Evolutionary conservation across 768 basidiomycete species (phyloP).

Genomic region (Fistulinella prunicolor): DNA sequence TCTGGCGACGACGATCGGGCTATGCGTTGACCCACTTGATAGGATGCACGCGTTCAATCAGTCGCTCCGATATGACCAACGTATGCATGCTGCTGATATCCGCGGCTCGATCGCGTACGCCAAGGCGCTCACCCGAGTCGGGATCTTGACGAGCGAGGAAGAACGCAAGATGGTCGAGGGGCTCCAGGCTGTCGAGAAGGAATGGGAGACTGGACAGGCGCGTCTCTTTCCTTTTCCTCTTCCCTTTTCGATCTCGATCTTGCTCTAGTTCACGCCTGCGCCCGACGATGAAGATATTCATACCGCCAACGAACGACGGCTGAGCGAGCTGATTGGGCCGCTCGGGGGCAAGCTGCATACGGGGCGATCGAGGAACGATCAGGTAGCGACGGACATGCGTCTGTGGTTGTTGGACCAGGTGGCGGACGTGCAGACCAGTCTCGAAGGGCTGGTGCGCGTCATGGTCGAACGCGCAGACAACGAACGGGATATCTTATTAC

Average conservation of each 20-base stretch:
- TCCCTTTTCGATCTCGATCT: background rate
- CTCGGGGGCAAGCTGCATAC: constrained; percentile 97
- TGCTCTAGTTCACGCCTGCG: constrained; percentile 62
- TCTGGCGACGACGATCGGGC: too few relatives aligned
- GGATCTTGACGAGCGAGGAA: constrained; percentile 80
- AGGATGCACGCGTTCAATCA: constrained; percentile 99
- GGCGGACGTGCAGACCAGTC: constrained; percentile 55
- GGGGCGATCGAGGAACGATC: constrained; percentile 95
- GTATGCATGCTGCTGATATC: constrained; percentile 92
- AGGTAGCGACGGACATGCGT: constrained; percentile 98
- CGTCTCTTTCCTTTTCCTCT: background rate
- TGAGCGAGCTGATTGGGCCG: constrained; percentile 90
- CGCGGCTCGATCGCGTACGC: constrained; percentile 95
- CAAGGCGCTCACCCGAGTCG: constrained; percentile 75
- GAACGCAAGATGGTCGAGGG: constrained; percentile 70
- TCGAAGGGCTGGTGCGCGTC: constrained; percentile 80
- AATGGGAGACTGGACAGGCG: constrained; percentile 82
- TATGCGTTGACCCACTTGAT: constrained; percentile 2
- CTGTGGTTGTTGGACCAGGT: constrained; percentile 90
- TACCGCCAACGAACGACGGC: constrained; percentile 93
- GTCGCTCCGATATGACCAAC: constrained; percentile 89
- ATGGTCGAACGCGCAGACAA: constrained; percentile 91
- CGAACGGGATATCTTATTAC: constrained; percentile 87
- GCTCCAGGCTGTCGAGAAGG: constrained; percentile 68
- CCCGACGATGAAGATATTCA: constrained; percentile 99